Evolutionary conservation across 2,329 filamentous ascomycete genomes (phyloP), one percentile per base, ranked within the genome.

Genomic region (Calonectria henricotiae): DNA sequence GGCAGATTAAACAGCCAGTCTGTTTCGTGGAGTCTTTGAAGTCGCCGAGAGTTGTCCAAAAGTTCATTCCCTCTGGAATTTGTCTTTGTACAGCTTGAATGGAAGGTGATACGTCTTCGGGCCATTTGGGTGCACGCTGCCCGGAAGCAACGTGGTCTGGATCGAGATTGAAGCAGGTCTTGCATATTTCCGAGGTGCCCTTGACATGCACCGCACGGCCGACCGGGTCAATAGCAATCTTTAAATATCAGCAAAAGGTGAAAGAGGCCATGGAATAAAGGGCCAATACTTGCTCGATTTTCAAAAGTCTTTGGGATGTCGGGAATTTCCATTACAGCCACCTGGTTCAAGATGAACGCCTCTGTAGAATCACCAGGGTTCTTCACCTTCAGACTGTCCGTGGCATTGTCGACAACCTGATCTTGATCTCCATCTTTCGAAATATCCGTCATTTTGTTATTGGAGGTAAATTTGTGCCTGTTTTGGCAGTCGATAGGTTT

Each of bases 1-100:
- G 51, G 32, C 51, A 58, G 32, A 58, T 15, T 13, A 13, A n/a
- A 39, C 51, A 58, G 51, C n/a, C 30, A 13, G 51, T 58, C 23
- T 23, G 9, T n/a, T 39, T 32, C 4, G 51, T 4, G 1, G 51
- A 58, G 11, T 17, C 9, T 25, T 58, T 58, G 1, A 58, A 6
- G 32, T 39, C 35, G 12, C 51, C 51, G 32, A 58, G 51, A 3
- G 51, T 58, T 35, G 51, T 58, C 51, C 51, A 58, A 58, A 58
- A 39, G 51, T 58, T 39, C 51, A 25, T 20, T 13, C 20, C 5
- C 2, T 39, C 32, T 25, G 51, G 35, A 13, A 37, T 1, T 7
- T 39, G 51, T 3, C 20, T n/a, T 17, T 37, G 32, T 6, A 39
- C 20, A 15, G 1, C 1, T 13, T n/a, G 20, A 58, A 32, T 13